A percentile compares a stretch with the other conserved stretches of the same genome.
Evolutionary conservation across 306 rosid genomes (phyloP).

Genomic region (Spatholobus suberectus): DNA sequence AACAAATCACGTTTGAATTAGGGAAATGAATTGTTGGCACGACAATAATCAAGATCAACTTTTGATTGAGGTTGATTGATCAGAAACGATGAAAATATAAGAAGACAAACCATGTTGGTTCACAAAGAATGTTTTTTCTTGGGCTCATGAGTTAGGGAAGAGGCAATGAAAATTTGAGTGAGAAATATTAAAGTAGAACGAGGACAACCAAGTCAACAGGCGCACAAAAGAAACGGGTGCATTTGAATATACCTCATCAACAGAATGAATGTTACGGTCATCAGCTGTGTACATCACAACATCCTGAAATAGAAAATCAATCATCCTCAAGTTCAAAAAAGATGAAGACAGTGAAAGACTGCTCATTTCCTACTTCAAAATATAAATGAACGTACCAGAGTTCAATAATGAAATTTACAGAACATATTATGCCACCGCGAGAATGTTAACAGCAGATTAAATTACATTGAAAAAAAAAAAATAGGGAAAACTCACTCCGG

Average conservation of each 20-base stretch:
- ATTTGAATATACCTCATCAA: slow-evolving; percentile 74
- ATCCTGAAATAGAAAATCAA: slow-evolving; percentile 59
- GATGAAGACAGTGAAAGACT: slow-evolving; percentile 26
- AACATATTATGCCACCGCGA: neutral
- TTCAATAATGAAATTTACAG: neutral
- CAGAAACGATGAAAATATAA: slow-evolving; percentile 14
- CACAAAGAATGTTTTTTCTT: neutral
- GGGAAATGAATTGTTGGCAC: neutral
- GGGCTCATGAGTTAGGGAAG: neutral
- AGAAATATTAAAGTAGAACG: neutral
- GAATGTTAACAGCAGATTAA: slow-evolving; percentile 5
- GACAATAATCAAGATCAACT: neutral
- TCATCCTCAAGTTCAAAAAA: neutral
- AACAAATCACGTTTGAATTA: neutral
- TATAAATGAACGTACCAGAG: slow-evolving; percentile 9
- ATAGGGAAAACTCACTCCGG: slow-evolving; percentile 70
- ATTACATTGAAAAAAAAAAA: neutral
- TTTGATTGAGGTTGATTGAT: neutral
- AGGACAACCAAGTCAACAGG: neutral
- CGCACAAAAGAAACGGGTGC: neutral
- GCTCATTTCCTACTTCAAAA: neutral
- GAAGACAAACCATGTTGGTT: neutral
- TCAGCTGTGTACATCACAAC: slow-evolving; percentile 88
- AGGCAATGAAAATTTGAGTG: neutral
- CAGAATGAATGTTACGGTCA: slow-evolving; percentile 74